These are phyloP conservation scores for Penicillium sp. DNA, from an alignment of 2,329 filamentous ascomycete species.

Conservation along the genomic window DNA sequence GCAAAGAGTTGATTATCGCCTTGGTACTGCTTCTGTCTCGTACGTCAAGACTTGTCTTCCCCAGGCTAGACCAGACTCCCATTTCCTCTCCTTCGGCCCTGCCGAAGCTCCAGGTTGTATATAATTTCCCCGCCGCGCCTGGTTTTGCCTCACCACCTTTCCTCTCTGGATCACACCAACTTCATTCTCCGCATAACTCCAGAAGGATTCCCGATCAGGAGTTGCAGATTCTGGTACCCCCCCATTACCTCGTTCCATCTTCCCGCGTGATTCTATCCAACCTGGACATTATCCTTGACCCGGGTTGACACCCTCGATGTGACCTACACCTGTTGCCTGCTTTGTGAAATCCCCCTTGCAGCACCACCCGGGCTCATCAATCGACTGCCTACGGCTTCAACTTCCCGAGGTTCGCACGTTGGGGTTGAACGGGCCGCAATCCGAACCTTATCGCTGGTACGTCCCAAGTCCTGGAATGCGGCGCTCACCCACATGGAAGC, in stretches of 20 bases:
- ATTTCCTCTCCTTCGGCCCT: background rate
- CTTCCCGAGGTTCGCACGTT: slow-evolving; percentile 18
- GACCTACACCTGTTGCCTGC: slow-evolving; percentile 3
- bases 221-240: background rate
- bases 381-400: slow-evolving; percentile 15
- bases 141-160: background rate
- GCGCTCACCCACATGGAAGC: background rate
- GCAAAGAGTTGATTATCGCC: background rate
- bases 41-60: background rate
- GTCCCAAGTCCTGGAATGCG: background rate
- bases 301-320: slow-evolving; percentile 11
- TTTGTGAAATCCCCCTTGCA: slow-evolving; percentile 10
- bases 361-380: slow-evolving; percentile 13
- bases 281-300: background rate
- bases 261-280: background rate
- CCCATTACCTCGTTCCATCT: background rate
- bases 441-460: slow-evolving; percentile 26
- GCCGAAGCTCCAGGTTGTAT: slow-evolving; percentile 8
- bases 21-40: background rate
- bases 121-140: slow-evolving; percentile 3
- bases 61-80: background rate
- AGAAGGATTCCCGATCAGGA: background rate
- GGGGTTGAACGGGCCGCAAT: slow-evolving; percentile 25
- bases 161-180: background rate
- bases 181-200: background rate